These are phyloP conservation scores for Mycena chlorophos DNA, from an alignment of 768 basidiomycete genomes.

Conservation along the genomic window DNA sequence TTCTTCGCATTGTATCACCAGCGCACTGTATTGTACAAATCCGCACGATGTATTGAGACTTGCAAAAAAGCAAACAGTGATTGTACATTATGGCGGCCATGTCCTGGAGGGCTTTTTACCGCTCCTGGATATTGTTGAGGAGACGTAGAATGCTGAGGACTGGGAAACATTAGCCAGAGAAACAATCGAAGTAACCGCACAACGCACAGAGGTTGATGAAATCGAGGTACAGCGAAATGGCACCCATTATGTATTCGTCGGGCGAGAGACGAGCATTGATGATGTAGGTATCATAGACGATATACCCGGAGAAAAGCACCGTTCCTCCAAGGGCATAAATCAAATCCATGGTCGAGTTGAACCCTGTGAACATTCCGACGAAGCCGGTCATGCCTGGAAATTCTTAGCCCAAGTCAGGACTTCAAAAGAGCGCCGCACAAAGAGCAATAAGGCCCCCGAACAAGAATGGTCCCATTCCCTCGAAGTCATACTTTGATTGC, in stretches of 20 bases:
- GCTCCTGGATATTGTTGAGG: slow-evolving; percentile 60
- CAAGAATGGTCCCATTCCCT: slow-evolving; percentile 87
- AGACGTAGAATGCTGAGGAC: slow-evolving; percentile 87
- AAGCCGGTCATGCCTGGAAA: slow-evolving; percentile 73
- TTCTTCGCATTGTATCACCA: slow-evolving; percentile 25
- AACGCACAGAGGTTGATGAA: slow-evolving; percentile 85
- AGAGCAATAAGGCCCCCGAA: slow-evolving; percentile 83
- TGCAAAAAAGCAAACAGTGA: slow-evolving; percentile 31
- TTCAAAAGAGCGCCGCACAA: slow-evolving; percentile 40
- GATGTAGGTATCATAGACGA: slow-evolving; percentile 87
- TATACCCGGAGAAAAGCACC: slow-evolving; percentile 85
- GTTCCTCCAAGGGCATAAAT: slow-evolving; percentile 76
- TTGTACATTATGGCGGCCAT: slow-evolving; percentile 26
- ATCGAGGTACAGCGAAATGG: slow-evolving; percentile 93
- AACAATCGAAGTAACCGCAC: background rate
- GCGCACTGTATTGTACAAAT: background rate
- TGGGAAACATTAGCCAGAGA: slow-evolving; percentile 26
- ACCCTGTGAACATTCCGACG: slow-evolving; percentile 85
- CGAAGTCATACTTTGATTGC: slow-evolving; percentile 97
- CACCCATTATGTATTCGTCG: slow-evolving; percentile 91
- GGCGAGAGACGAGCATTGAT: slow-evolving; percentile 88
- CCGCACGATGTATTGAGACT: background rate
- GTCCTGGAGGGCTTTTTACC: slow-evolving; percentile 28
- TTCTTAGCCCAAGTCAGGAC: background rate
- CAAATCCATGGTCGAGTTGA: slow-evolving; percentile 77